Conservation (phyloP, 2,329 filamentous ascomycete species). For the Fusarium sarcochroum region DNA sequence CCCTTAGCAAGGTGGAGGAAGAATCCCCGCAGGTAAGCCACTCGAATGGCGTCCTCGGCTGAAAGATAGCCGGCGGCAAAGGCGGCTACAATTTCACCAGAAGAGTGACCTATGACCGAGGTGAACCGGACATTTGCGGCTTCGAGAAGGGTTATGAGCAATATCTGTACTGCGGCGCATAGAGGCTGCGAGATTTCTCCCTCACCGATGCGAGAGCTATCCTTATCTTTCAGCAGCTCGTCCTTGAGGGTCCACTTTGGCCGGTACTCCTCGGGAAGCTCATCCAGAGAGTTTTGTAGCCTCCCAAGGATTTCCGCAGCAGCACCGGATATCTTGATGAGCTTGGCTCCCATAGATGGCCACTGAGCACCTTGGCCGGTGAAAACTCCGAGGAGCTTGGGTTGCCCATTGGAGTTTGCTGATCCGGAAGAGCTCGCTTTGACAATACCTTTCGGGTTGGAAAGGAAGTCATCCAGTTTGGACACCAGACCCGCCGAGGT, state of each 20-base stretch:
- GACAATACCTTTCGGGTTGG: neutral
- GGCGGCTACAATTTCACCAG: slow-evolving; percentile 61
- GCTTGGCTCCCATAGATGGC: slow-evolving; percentile 50
- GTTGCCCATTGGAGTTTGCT: neutral
- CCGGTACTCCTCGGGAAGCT: neutral
- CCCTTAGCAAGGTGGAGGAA: neutral
- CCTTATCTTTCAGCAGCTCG: neutral
- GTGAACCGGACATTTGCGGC: slow-evolving; percentile 50
- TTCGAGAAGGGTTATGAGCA: slow-evolving; percentile 56
- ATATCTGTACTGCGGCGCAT: slow-evolving; percentile 61
- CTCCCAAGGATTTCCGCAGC: fast-evolving
- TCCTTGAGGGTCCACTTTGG: neutral
- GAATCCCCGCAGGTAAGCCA: slow-evolving; percentile 46
- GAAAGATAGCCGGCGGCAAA: slow-evolving; percentile 57
- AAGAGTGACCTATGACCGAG: slow-evolving; percentile 59
- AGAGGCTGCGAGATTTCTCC: slow-evolving; percentile 55
- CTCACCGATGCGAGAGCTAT: slow-evolving; percentile 22
- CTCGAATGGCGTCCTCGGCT: slow-evolving; percentile 48
- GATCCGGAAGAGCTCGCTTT: neutral
- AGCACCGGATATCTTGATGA: neutral
- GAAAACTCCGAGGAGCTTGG: slow-evolving; percentile 47
- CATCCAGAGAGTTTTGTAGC: neutral
- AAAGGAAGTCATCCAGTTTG: neutral
- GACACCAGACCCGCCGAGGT: neutral
- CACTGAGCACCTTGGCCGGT: slow-evolving; percentile 56